Base-by-base conservation (phyloP, 2,329 filamentous ascomycete species). In the Aspergillus candidus region DNA sequence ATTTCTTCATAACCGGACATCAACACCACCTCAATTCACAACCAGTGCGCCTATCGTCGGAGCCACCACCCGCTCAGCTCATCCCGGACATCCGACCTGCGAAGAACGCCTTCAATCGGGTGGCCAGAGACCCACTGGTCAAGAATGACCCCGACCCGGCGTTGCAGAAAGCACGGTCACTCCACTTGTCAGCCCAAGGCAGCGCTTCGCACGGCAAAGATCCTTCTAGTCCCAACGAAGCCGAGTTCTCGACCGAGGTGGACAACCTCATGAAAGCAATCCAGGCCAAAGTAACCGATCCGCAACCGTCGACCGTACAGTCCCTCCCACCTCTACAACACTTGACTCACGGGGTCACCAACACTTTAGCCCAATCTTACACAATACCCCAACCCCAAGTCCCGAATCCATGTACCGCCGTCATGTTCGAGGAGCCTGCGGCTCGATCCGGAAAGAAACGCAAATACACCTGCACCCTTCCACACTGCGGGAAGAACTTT, bases 221-320 rank as follows among this genome's bases (percentile, higher is more conserved):
- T 51, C 67, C 72, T 27, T 27, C 22, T 8, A 68, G 73, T 27
- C 63, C 72, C 46, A 67, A 51, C 3, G 72, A 78, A n/a, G 69
- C 80, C 32, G 75, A 78, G 48, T 91, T 90, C 62, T 77, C 79
- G n/a, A 95, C 89, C 0, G 80, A 88, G 47, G 82, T 96, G 32
- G 90, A 96, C 62, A 83, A 82, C 34, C 70, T 97, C 34, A 94
- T 96, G 88, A 88, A 84, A 66, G 80, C 84, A 1, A 91, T 96
- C 36, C 89, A 95, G 63, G 72, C 79, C 35, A 86, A 84, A 58
- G 67, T 7, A 27, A 8, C 74, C 31, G 43, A 37, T 32, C 43
- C 53, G 29, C 53, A 50, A 38, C 48, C 59, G 13, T 53, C 56
- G 31, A 45, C 48, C 32, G 52, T 67, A 43, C 62, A 61, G 29